phyloP scores from a whole-genome alignment of 106 monocot genomes.

The Cymbidium sinense region DNA sequence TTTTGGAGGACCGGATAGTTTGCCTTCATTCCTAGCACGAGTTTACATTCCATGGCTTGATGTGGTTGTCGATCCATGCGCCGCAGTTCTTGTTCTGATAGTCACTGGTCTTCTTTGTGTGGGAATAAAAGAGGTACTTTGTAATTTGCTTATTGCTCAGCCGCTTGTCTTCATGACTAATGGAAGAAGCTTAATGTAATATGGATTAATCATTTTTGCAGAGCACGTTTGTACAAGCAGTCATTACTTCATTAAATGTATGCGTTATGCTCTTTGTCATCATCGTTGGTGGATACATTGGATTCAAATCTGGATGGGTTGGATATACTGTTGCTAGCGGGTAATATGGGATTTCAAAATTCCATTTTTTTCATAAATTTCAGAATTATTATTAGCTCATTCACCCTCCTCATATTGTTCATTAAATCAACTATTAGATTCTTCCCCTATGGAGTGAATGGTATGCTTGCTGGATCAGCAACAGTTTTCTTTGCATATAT shows the following conservation, averaged over 20 bases:
- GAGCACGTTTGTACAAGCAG: conserved; percentile 73
- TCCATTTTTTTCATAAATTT: not conserved
- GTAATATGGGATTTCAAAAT: conserved; percentile 21
- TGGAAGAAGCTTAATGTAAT: conserved; percentile 3
- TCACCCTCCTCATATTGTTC: not conserved
- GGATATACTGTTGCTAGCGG: conserved; percentile 72
- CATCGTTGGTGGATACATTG: conserved; percentile 84
- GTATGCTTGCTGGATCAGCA: conserved; percentile 88
- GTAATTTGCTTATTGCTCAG: not conserved
- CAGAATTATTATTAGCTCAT: not conserved
- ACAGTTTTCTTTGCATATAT: conserved; percentile 93
- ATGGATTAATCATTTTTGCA: conserved; percentile 20
- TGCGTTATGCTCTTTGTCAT: conserved; percentile 85
- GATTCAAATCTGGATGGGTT: conserved; percentile 82
- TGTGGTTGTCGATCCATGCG: conserved; percentile 81
- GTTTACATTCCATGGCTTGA: conserved; percentile 49
- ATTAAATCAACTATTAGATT: conserved; percentile 38
- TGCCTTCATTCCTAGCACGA: conserved; percentile 63
- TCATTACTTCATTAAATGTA: conserved; percentile 60
- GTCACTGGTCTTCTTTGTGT: conserved; percentile 74
- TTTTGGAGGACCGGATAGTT: conserved; percentile 75
- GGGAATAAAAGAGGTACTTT: conserved; percentile 82
- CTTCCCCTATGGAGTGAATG: conserved; percentile 83
- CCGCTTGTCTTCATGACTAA: not conserved
- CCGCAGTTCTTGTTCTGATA: conserved; percentile 60